Evolutionary conservation across 140 eudicot genomes (phyloP).

Genomic region (Flaveria floridana): DNA sequence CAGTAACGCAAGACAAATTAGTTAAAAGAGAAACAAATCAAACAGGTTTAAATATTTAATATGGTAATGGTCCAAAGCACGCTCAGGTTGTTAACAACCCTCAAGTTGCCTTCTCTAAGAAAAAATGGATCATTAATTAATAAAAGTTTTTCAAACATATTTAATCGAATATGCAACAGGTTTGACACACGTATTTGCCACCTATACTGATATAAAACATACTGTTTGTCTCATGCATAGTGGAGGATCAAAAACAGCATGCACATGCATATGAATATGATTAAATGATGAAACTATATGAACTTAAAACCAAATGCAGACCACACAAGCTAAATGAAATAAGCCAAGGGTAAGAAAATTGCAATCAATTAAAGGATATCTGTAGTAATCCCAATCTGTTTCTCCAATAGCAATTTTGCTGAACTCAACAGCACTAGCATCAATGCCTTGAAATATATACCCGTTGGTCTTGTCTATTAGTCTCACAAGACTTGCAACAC

Average conservation of each 20-base stretch:
- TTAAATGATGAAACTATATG: not conserved
- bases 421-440: conserved; percentile 82
- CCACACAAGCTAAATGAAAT: not conserved
- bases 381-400: conserved; percentile 80
- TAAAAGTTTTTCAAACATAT: not conserved
- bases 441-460: conserved; percentile 79
- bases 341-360: not conserved
- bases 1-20: not conserved
- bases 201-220: not conserved
- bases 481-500: conserved; percentile 86
- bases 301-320: not conserved
- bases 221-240: not conserved
- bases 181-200: not conserved
- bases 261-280: not conserved
- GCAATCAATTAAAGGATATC: conserved; percentile 69
- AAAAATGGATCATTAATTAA: not conserved
- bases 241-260: not conserved
- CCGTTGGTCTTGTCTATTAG: conserved; percentile 86
- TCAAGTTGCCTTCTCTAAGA: not conserved
- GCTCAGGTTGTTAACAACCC: not conserved
- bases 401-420: conserved; percentile 80
- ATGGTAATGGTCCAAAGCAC: not conserved
- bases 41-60: not conserved
- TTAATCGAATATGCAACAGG: not conserved
- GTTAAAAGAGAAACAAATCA: not conserved